phyloP scores from a whole-genome alignment of 805 yeast species.

The Danielia reshetovae region DNA sequence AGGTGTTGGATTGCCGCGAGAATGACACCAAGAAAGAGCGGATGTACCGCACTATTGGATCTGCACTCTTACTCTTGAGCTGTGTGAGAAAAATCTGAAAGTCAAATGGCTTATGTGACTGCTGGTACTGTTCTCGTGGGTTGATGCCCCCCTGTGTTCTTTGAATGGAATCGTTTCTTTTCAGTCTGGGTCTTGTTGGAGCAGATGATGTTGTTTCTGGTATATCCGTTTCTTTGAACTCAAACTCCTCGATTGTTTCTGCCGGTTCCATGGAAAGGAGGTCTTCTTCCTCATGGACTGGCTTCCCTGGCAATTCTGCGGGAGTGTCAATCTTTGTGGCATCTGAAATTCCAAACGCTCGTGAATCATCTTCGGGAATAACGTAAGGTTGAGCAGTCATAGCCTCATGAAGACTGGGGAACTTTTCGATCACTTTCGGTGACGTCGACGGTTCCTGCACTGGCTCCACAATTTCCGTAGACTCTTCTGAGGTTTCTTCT shows the following conservation, averaged over 20 bases:
- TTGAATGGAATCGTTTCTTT: constrained; percentile 11
- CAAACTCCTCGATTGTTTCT: constrained; percentile 10
- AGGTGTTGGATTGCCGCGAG: constrained; percentile 48
- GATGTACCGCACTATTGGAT: constrained; percentile 82
- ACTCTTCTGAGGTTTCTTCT: not conserved
- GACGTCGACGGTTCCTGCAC: not conserved
- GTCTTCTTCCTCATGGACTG: not conserved
- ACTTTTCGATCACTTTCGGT: not conserved
- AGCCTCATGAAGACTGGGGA: not conserved
- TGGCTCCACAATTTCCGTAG: not conserved
- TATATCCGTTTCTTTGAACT: constrained; percentile 1
- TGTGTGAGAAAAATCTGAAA: constrained; percentile 76
- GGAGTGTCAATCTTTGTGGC: too few species aligned
- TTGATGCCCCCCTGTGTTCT: constrained; percentile 15
- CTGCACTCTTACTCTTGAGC: constrained; percentile 72
- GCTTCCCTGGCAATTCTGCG: too few species aligned
- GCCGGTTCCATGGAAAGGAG: constrained; percentile 6
- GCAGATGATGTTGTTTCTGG: not conserved
- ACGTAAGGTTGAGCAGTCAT: not conserved
- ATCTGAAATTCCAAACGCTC: too few species aligned
- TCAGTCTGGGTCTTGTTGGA: constrained; percentile 1
- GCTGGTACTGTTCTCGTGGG: constrained; percentile 37
- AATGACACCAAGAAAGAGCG: constrained; percentile 82
- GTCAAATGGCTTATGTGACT: constrained; percentile 58
- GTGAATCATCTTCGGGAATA: too few species aligned